Evolutionary conservation across 2,329 filamentous ascomycete species (phyloP), one percentile per base, ranked within the genome.

Genomic region (Penicillium sp.): DNA sequence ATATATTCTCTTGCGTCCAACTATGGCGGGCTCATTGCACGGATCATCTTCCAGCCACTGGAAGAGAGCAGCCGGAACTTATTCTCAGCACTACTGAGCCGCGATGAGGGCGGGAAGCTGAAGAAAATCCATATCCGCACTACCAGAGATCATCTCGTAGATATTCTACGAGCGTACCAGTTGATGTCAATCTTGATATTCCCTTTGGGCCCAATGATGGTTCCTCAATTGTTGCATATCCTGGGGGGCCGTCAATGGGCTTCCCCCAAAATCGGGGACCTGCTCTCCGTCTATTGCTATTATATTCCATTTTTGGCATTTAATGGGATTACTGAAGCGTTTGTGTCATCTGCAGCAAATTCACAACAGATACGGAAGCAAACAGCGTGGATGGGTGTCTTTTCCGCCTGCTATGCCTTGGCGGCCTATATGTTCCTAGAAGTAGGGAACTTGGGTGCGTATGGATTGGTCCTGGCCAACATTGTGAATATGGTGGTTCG

Each of bases 1-100:
- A 87, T 91, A 37, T 99, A 97, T 71, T 91, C 93, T 0, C 82
- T 99, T 6, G 94, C 93, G 52, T 92, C 92, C 67, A 99, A 97
- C 75, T 99, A 94, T 72, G 94, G 94, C 23, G 90, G 93, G 2
- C 84, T 99, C 0, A 79, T 96, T 29, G 94, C 94, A 0, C 86
- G 94, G 3, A 85, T 97, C 62, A 79, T 99, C 50, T 93, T 99
- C 73, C 94, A 97, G 69, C 95, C 94, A 8, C 86, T 99, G 59
- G 94, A 99, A 75, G 95, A 99, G 75, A 93, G 89, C 72, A 93
- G 89, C 62, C 88, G 95, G 40, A 92, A 88, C 70, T 87, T 96
- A 71, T 97, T 97, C 68, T 93, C 91, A 52, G 89, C 89, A 35
- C 80, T 96, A 0, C 85, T 97, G 23, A 77, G 78, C 74, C 81